phyloP scores from a whole-genome alignment of 1,284 basidiomycete genomes.

The Macrocybe sp. region DNA sequence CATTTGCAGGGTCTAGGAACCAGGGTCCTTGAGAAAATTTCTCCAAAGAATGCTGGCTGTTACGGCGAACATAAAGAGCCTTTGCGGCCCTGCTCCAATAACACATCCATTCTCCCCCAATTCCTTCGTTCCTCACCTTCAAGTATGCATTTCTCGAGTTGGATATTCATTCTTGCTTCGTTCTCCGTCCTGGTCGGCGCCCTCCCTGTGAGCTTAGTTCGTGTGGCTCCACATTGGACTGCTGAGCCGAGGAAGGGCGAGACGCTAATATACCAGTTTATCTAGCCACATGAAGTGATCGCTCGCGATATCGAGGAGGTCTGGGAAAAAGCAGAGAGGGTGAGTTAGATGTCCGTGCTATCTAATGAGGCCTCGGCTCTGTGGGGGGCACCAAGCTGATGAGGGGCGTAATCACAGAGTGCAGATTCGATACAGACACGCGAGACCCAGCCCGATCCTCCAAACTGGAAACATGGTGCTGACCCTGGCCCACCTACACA shows the following conservation, averaged over 20 bases:
- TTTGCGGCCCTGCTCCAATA: not conserved
- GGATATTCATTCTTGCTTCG: no score
- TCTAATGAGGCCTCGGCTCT: slow-evolving; percentile 5
- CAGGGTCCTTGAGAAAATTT: slow-evolving; percentile 8
- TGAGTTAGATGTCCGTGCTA: slow-evolving; percentile 1
- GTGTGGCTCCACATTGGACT: not conserved
- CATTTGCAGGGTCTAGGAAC: slow-evolving; percentile 11
- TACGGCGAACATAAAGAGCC: slow-evolving; percentile 8
- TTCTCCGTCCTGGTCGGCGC: no score
- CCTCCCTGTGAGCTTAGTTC: slow-evolving; percentile 14
- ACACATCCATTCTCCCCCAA: no score
- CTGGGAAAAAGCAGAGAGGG: not conserved
- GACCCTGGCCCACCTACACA: not conserved
- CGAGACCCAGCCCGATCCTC: slow-evolving; percentile 10
- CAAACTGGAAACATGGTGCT: slow-evolving; percentile 15
- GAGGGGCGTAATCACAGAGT: not conserved
- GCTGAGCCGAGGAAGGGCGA: no score
- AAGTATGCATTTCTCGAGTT: no score
- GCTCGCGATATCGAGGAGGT: slow-evolving; percentile 12
- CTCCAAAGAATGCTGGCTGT: slow-evolving; percentile 9
- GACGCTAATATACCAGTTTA: not conserved
- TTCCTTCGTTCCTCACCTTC: no score
- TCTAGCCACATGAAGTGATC: slow-evolving; percentile 12
- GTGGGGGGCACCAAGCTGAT: not conserved
- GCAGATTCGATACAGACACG: slow-evolving; percentile 1